These are phyloP conservation scores for Senna tora DNA, from an alignment of 306 rosid species.

Conservation along the genomic window DNA sequence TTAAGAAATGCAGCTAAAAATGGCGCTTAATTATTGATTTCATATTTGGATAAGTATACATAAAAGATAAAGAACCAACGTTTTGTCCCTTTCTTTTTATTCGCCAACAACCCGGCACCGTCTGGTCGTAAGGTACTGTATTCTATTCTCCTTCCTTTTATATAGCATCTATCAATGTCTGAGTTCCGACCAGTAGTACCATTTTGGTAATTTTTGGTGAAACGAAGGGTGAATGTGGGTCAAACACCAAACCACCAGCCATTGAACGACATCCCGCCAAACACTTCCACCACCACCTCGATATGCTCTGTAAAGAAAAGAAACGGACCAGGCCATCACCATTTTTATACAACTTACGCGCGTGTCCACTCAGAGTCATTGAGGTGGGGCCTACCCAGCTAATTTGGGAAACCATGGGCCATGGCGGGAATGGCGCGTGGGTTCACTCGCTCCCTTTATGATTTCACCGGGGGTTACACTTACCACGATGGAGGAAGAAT, in stretches of 20 bases:
- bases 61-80: slow-evolving; percentile 14
- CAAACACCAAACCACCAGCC: background rate
- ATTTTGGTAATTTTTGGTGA: slow-evolving; percentile 17
- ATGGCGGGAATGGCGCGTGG: slow-evolving; percentile 60
- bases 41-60: too few species aligned
- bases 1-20: too few species aligned
- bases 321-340: background rate
- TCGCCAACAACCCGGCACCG: background rate
- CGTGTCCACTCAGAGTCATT: background rate
- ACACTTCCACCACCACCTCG: background rate
- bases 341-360: background rate
- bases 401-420: background rate
- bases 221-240: slow-evolving; percentile 1
- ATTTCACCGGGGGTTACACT: background rate
- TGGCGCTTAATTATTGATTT: too few species aligned
- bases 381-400: background rate
- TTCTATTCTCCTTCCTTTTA: background rate
- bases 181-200: slow-evolving; percentile 28
- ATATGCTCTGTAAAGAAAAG: background rate
- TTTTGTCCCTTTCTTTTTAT: background rate
- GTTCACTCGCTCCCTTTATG: slow-evolving; percentile 11
- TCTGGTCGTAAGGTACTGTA: background rate
- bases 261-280: slow-evolving; percentile 53
- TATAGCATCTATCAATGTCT: background rate
- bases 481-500: slow-evolving; percentile 25